A percentile compares a stretch with the other conserved stretches of the same genome.
Evolutionary conservation across 2,329 filamentous ascomycete genomes (phyloP).

Genomic region (Talaromyces sp.): DNA sequence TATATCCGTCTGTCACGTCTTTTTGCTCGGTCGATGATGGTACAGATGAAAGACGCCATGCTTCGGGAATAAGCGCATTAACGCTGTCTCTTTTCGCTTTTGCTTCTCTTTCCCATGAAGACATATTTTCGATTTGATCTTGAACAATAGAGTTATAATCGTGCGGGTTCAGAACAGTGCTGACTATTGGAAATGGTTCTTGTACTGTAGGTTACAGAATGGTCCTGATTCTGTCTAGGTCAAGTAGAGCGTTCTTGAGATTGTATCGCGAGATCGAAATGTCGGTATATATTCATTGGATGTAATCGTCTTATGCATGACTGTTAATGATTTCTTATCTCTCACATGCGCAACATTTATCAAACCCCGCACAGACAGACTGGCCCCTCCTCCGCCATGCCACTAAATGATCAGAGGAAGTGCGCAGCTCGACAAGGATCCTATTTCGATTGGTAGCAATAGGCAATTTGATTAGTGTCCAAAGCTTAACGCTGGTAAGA

Average conservation of each 20-base stretch:
- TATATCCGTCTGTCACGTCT: not conserved
- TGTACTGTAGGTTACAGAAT: not conserved
- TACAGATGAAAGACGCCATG: not conserved
- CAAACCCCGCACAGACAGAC: not conserved
- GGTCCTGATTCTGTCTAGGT: not conserved
- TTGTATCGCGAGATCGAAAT: not conserved
- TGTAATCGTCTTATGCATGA: not conserved
- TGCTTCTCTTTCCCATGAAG: not conserved
- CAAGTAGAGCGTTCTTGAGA: not conserved
- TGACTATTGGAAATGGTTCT: not conserved
- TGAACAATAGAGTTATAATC: not conserved
- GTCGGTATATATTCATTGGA: not conserved
- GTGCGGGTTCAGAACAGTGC: not conserved
- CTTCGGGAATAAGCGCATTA: conserved; percentile 3
- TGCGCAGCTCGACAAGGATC: not conserved
- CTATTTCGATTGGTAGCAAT: not conserved
- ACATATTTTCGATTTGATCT: not conserved
- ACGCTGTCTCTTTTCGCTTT: not conserved
- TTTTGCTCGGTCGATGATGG: not conserved
- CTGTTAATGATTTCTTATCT: not conserved
- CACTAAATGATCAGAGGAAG: not conserved
- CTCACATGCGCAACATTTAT: not conserved
- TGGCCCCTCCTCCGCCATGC: not conserved
- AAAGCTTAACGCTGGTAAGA: not conserved
- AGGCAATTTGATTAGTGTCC: not conserved